Conservation (phyloP, 495 filamentous ascomycete genomes). For the Pseudevernia furfuracea region DNA sequence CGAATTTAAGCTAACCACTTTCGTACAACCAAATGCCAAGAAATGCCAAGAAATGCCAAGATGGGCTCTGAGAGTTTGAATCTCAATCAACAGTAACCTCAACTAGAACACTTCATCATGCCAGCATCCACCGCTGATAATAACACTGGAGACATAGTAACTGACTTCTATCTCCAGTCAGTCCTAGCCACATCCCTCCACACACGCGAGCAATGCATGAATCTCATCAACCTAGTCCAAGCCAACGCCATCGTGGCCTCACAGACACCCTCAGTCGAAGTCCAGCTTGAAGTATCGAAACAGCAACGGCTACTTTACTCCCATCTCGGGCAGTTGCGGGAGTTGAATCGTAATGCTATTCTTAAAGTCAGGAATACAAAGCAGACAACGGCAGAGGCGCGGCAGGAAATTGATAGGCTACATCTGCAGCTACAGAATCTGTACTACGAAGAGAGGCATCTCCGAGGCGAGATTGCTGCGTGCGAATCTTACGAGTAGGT, state of each 20-base stretch:
- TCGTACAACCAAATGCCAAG: background rate
- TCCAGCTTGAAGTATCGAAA: slow-evolving; percentile 57
- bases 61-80: background rate
- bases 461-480: slow-evolving; percentile 81
- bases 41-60: background rate
- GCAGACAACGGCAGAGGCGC: slow-evolving; percentile 71
- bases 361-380: slow-evolving; percentile 82
- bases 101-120: slow-evolving; percentile 14
- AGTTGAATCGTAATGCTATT: slow-evolving; percentile 71
- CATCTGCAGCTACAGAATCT: slow-evolving; percentile 93
- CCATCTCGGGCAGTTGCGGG: slow-evolving; percentile 72
- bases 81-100: background rate
- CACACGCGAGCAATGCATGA: slow-evolving; percentile 64
- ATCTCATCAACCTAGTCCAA: slow-evolving; percentile 56
- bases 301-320: slow-evolving; percentile 74
- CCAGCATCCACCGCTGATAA: slow-evolving; percentile 30
- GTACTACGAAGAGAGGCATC: slow-evolving; percentile 89
- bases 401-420: slow-evolving; percentile 83
- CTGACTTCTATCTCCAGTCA: slow-evolving; percentile 59
- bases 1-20: too few relatives aligned
- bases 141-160: slow-evolving; percentile 54
- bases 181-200: slow-evolving; percentile 63
- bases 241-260: slow-evolving; percentile 37
- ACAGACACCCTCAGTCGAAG: slow-evolving; percentile 38
- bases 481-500: slow-evolving; percentile 88